phyloP scores from a whole-genome alignment of 202 grass and related monocot genomes.

The Zoysia matrella region DNA sequence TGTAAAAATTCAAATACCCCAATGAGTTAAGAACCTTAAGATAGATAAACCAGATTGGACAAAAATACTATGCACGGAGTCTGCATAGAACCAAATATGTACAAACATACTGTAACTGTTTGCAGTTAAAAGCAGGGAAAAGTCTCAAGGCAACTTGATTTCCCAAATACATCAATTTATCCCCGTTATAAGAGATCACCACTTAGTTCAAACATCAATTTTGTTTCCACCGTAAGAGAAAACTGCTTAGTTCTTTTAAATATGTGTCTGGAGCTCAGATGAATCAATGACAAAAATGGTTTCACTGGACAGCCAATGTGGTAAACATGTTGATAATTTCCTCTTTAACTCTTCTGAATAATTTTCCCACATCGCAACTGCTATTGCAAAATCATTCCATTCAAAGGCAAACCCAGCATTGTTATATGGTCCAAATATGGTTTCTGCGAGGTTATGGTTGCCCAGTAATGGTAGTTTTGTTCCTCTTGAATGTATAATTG shows the following conservation, averaged over 20 bases:
- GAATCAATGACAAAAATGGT: slow-evolving; percentile 63
- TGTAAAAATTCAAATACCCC: slow-evolving; percentile 10
- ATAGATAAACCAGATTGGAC: neutral
- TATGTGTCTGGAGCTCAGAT: slow-evolving; percentile 40
- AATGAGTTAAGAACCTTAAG: neutral
- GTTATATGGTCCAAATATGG: slow-evolving; percentile 48
- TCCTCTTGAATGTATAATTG: slow-evolving; percentile 45
- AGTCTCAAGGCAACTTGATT: neutral
- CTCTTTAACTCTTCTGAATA: slow-evolving; percentile 65
- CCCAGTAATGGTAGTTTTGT: slow-evolving; percentile 52
- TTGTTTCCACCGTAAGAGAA: neutral
- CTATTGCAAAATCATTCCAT: slow-evolving; percentile 65
- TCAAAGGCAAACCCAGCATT: slow-evolving; percentile 40
- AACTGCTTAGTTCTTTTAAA: slow-evolving; percentile 12
- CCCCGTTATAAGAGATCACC: too few relatives aligned
- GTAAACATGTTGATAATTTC: slow-evolving; percentile 55
- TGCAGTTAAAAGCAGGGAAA: neutral
- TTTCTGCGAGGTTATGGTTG: slow-evolving; percentile 53
- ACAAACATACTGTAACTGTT: slow-evolving; percentile 1
- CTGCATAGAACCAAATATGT: neutral
- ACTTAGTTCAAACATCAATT: too few relatives aligned
- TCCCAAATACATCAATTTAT: neutral
- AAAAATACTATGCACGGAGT: neutral
- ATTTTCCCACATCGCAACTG: slow-evolving; percentile 61
- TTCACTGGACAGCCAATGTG: slow-evolving; percentile 64